Conservation (phyloP, 805 yeast genomes). For the Candida oleophila region DNA sequence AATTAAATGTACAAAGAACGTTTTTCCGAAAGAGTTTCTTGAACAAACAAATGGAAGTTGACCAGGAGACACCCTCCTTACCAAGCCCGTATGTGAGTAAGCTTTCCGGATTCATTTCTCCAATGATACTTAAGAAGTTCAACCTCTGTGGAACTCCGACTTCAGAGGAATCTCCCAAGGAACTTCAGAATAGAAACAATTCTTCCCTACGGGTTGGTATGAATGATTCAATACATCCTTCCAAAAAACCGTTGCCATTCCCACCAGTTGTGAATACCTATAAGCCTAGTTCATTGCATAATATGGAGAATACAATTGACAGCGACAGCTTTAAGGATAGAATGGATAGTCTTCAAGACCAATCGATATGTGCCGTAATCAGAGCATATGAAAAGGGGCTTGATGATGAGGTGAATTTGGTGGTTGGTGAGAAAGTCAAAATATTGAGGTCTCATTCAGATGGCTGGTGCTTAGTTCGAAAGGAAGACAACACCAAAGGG, state of each 20-base stretch:
- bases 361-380: slow-evolving; percentile 18
- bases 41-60: neutral
- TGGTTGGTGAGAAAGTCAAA: slow-evolving; percentile 28
- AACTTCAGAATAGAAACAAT: neutral
- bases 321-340: neutral
- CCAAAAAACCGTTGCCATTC: slow-evolving; percentile 1
- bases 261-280: slow-evolving; percentile 1
- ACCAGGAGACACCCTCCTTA: neutral
- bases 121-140: slow-evolving; percentile 4
- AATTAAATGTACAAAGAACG: neutral
- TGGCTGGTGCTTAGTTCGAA: slow-evolving; percentile 38
- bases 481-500: slow-evolving; percentile 19
- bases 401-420: slow-evolving; percentile 33
- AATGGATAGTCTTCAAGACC: neutral
- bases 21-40: slow-evolving; percentile 1
- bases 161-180: neutral
- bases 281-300: neutral
- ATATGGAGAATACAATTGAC: slow-evolving; percentile 1
- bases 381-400: slow-evolving; percentile 26
- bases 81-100: neutral
- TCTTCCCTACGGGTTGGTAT: neutral
- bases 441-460: slow-evolving; percentile 27
- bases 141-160: neutral
- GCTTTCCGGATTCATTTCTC: slow-evolving; percentile 4
- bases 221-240: neutral